Percentiles rank a stretch among this genome's conserved stretches.
phyloP scores from a whole-genome alignment of 2,329 filamentous ascomycete species.

The Clarireedia monteithiana region DNA sequence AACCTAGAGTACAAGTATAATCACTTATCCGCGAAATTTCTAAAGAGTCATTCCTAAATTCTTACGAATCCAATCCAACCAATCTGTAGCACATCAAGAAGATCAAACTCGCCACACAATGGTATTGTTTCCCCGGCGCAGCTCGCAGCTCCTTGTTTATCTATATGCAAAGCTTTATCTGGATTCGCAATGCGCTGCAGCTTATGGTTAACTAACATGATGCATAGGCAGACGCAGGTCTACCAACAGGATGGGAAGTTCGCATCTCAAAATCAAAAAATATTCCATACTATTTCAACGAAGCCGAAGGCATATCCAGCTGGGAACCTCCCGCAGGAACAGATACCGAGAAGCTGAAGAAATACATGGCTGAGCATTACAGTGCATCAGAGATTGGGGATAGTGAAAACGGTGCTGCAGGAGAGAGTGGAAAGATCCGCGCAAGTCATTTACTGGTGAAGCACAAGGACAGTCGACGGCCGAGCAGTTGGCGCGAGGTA shows the following conservation, averaged over 20 bases:
- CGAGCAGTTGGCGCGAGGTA: constrained; percentile 85
- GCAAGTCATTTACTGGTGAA: constrained; percentile 91
- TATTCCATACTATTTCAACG: constrained; percentile 97
- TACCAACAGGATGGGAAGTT: constrained; percentile 87
- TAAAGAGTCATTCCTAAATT: too few species aligned
- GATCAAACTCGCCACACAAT: neutral
- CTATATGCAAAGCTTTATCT: neutral
- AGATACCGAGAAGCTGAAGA: constrained; percentile 86
- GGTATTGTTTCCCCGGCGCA: constrained; percentile 4
- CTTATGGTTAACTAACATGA: constrained; percentile 1
- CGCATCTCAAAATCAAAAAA: constrained; percentile 98
- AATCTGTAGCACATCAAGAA: neutral
- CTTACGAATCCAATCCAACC: neutral
- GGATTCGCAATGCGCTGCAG: neutral
- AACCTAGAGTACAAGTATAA: neutral
- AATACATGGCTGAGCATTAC: constrained; percentile 88
- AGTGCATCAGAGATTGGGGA: constrained; percentile 44
- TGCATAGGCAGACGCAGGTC: constrained; percentile 62
- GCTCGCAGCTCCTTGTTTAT: neutral
- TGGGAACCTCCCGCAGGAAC: constrained; percentile 90
- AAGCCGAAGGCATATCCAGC: constrained; percentile 74
- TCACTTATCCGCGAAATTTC: neutral
- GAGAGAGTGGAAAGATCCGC: constrained; percentile 75
- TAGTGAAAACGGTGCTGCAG: constrained; percentile 28
- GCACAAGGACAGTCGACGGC: constrained; percentile 79